Base-by-base conservation (phyloP, 176 grass and related monocot genomes). In the Avena sativa region DNA sequence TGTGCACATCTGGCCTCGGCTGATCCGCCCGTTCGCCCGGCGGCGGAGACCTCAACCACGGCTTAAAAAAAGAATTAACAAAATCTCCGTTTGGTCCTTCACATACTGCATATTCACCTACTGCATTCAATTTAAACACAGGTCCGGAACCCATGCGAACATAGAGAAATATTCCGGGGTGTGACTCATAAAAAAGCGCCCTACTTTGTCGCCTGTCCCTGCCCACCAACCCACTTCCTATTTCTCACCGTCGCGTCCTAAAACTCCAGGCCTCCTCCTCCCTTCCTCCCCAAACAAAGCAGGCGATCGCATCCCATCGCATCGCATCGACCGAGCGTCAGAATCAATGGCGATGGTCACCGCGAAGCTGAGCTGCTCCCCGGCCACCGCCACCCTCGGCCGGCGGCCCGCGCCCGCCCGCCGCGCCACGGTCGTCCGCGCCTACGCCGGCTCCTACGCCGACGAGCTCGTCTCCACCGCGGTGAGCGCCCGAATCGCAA, bases 381-480 rank as follows among this genome's bases (percentile, higher is more conserved):
- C 90, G 8, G 52, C 75, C 12, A 49, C 75, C 15, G 44, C 79
- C 59, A 51, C 73, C 84, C 76, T 80, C 55, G 89, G 58, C 55
- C 67, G 90, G 68, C 81, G 82, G 49, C 82, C 88, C 49, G 84
- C 38, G 66, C 69, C 87, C 3, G 28, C 78, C 59, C 21, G 89
- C 84, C 82, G 81, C 80, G 84, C 87, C 13, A 43, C 79, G 23
- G 58, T 67, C 71, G 85, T 98, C 85, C 86, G 97, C 78, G 97
- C 94, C 43, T 88, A 83, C 43, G 90, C 78, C 14, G 91, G 87
- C 59, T 87, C 94, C 64, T 94, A 99, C 92, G 78, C 89, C 87
- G 90, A 99, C 71, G 97, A 99, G 86, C 94, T 99, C 83, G 94
- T 99, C 73, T 84, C 93, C 82, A 99, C 97, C 60, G 92, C 97